Conservation (phyloP, 2,329 filamentous ascomycete species). For the Pseudopithomyces maydicus region DNA sequence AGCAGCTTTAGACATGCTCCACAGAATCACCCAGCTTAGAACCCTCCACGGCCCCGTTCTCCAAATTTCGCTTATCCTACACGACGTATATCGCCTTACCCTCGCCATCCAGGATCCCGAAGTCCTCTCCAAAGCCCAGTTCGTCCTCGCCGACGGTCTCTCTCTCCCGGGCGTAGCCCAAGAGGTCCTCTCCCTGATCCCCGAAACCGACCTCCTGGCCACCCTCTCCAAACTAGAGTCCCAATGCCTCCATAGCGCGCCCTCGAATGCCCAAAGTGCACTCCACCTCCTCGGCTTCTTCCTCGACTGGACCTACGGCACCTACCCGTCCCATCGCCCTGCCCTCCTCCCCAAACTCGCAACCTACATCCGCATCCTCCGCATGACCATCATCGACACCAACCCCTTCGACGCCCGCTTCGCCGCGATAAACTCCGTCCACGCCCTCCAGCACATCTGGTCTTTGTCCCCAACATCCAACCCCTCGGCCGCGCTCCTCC, state of each 20-base stretch:
- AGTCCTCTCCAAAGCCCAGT: conserved; percentile 36
- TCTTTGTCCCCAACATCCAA: conserved; percentile 15
- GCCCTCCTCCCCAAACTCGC: conserved; percentile 15
- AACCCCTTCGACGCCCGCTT: conserved; percentile 67
- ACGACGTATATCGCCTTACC: conserved; percentile 24
- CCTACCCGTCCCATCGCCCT: conserved; percentile 9
- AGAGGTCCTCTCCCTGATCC: conserved; percentile 25
- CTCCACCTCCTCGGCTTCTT: conserved; percentile 39
- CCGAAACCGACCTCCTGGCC: conserved; percentile 14
- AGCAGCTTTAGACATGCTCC: conserved; percentile 27
- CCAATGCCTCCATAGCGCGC: conserved; percentile 33
- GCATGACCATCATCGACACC: conserved; percentile 36
- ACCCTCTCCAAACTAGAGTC: conserved; percentile 29
- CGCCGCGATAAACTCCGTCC: conserved; percentile 63
- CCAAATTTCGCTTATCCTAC: conserved; percentile 25
- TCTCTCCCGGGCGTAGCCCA: conserved; percentile 1
- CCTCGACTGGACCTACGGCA: conserved; percentile 31
- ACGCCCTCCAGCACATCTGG: conserved; percentile 45
- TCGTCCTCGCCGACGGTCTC: conserved; percentile 29
- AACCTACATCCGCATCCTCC: conserved; percentile 36
- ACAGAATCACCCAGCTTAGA: conserved; percentile 19
- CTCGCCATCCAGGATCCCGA: conserved; percentile 28
- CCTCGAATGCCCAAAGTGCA: conserved; percentile 38
- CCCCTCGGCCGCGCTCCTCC: conserved; percentile 16
- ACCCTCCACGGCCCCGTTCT: conserved; percentile 13